These are phyloP conservation scores for Pilatotrama ljubarskyi DNA, from an alignment of 768 basidiomycete species.

Conservation along the genomic window DNA sequence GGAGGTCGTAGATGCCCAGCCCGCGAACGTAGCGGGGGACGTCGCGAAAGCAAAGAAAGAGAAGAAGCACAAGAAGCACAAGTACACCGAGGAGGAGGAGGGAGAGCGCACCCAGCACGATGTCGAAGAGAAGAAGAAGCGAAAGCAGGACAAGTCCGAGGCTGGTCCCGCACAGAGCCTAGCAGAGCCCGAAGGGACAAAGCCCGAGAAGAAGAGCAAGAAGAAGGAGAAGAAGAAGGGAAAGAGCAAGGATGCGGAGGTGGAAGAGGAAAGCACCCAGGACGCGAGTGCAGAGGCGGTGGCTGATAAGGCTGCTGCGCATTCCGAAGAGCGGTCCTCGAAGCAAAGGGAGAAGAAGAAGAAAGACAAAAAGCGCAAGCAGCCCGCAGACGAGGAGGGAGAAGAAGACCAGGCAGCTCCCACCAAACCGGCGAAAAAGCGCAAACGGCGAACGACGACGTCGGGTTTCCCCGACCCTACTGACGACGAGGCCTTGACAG, in stretches of 20 bases:
- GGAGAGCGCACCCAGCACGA: not conserved
- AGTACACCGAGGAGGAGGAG: conserved; percentile 11
- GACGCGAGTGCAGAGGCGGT: not conserved
- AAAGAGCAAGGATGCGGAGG: conserved; percentile 1
- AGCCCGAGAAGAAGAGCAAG: conserved; percentile 1
- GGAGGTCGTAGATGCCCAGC: not conserved
- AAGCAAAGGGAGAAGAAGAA: conserved; percentile 14
- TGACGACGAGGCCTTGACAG: conserved; percentile 36
- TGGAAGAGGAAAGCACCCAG: not conserved
- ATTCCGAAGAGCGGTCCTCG: conserved; percentile 1
- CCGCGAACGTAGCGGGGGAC: not conserved
- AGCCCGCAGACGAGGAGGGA: not conserved
- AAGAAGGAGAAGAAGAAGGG: conserved; percentile 16
- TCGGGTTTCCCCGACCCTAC: conserved; percentile 33
- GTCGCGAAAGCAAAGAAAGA: conserved; percentile 15
- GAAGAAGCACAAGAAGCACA: conserved; percentile 20
- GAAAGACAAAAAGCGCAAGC: not conserved
- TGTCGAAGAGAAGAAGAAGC: conserved; percentile 24
- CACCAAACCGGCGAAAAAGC: conserved; percentile 12
- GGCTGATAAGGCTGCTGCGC: conserved; percentile 1
- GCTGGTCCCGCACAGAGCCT: not conserved
- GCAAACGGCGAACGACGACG: conserved; percentile 9
- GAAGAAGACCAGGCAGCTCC: not conserved
- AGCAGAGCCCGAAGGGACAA: conserved; percentile 2
- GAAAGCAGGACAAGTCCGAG: conserved; percentile 16